Percentiles rank a stretch among this genome's conserved stretches.
These are phyloP conservation scores for Triticum turgidum DNA, from an alignment of 176 grass and related monocot genomes.

Conservation along the genomic window DNA sequence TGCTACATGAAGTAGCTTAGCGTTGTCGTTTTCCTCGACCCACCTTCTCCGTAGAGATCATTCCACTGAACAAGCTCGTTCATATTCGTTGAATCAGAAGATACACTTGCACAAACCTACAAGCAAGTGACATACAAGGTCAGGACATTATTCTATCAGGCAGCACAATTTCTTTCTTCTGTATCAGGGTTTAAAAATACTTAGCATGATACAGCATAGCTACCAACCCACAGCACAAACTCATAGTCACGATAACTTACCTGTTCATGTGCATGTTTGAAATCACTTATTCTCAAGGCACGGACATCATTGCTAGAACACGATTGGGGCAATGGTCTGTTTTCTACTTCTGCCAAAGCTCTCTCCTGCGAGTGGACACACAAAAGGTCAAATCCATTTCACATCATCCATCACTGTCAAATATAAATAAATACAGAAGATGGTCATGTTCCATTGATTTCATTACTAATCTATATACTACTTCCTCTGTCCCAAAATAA, in stretches of 20 bases:
- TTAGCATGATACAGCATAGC: not conserved
- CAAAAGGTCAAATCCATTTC: constrained; percentile 15
- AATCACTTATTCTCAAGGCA: constrained; percentile 67
- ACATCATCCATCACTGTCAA: constrained; percentile 2
- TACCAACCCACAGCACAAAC: not conserved
- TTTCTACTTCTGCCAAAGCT: constrained; percentile 68
- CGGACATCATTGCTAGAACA: constrained; percentile 64
- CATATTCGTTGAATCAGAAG: constrained; percentile 92
- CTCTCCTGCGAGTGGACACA: constrained; percentile 56
- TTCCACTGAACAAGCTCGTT: constrained; percentile 90
- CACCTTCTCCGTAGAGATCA: constrained; percentile 86
- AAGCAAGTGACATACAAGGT: constrained; percentile 18
- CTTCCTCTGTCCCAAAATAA: no score
- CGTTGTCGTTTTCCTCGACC: constrained; percentile 88
- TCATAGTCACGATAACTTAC: constrained; percentile 33
- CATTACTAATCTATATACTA: not conserved
- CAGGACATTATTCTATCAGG: constrained; percentile 9
- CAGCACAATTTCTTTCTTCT: not conserved
- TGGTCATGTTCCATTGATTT: not conserved
- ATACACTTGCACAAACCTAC: constrained; percentile 94
- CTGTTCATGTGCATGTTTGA: constrained; percentile 91
- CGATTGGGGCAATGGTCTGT: constrained; percentile 54
- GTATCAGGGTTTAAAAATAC: not conserved
- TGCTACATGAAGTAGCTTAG: constrained; percentile 98
- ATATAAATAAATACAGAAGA: constrained; percentile 25